These are phyloP conservation scores for Rossbeevera mucosa DNA, from an alignment of 768 basidiomycete species.

Conservation along the genomic window DNA sequence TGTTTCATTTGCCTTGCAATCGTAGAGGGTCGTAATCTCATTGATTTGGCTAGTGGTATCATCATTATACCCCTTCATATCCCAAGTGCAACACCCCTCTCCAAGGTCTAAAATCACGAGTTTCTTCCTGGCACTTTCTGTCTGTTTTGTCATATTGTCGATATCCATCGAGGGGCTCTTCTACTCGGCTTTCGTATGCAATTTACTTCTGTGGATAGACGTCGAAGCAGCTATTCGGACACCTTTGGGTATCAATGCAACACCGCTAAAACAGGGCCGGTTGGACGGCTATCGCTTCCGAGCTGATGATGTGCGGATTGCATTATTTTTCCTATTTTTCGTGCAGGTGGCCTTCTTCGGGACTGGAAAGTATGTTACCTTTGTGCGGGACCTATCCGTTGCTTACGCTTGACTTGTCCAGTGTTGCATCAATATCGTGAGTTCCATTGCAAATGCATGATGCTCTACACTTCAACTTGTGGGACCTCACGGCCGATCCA, in stretches of 20 bases:
- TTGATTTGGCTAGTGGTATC: conserved; percentile 45
- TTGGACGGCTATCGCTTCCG: conserved; percentile 39
- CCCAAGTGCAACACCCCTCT: conserved; percentile 32
- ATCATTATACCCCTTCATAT: conserved; percentile 48
- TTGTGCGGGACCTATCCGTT: not conserved
- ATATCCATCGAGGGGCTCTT: conserved; percentile 82
- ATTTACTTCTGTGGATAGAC: conserved; percentile 62
- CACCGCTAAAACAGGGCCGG: not conserved
- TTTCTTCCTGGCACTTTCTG: conserved; percentile 68
- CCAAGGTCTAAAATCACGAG: conserved; percentile 50
- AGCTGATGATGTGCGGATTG: conserved; percentile 64
- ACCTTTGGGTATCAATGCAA: not conserved
- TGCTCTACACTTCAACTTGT: not conserved
- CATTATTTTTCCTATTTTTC: conserved; percentile 80
- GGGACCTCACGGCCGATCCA: conserved; percentile 19
- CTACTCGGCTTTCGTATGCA: conserved; percentile 62
- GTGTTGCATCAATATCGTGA: conserved; percentile 80
- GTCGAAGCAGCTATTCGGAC: conserved; percentile 44
- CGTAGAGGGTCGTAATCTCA: not conserved
- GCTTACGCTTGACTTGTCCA: conserved; percentile 25
- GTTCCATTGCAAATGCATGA: conserved; percentile 21
- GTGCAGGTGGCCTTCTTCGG: conserved; percentile 86
- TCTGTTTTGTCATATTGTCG: conserved; percentile 74
- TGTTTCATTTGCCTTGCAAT: not conserved
- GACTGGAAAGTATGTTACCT: conserved; percentile 64